Conservation (phyloP, 1,284 basidiomycete genomes). For the Tilletia indica region DNA sequence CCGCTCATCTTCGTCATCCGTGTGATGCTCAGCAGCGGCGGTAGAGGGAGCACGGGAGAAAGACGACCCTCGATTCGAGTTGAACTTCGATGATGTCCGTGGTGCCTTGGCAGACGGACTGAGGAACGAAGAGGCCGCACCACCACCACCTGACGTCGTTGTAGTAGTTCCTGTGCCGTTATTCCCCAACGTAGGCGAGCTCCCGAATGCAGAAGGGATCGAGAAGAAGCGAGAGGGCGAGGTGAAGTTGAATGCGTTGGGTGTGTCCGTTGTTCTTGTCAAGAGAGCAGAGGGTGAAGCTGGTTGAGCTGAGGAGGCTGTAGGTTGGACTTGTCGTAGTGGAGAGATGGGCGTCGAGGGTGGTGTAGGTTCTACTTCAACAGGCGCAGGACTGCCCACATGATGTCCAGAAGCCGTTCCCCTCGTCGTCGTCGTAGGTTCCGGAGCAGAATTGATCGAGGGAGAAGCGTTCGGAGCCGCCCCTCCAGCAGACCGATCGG, state of each 20-base stretch:
- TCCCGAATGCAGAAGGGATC: background rate
- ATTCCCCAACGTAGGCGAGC: background rate
- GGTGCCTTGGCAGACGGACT: background rate
- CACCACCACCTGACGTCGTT: background rate
- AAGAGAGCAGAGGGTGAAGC: background rate
- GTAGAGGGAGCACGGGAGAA: background rate
- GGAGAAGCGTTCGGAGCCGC: background rate
- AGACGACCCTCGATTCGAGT: background rate
- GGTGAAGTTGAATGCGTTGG: slow-evolving; percentile 9
- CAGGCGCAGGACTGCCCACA: background rate
- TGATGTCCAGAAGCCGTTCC: background rate
- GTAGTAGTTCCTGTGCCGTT: background rate
- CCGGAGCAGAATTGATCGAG: background rate
- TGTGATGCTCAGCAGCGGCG: background rate
- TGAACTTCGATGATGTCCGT: background rate
- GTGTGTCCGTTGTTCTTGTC: background rate
- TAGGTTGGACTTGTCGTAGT: background rate
- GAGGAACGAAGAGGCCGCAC: background rate
- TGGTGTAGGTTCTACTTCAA: background rate
- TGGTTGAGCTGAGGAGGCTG: too few relatives aligned
- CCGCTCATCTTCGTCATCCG: slow-evolving; percentile 8
- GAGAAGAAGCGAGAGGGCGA: slow-evolving; percentile 9
- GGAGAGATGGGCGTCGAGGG: background rate
- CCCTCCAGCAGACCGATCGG: background rate
- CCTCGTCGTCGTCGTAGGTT: background rate